A percentile compares a stretch with the other conserved stretches of the same genome.
Evolutionary conservation across 306 rosid species (phyloP).

Genomic region (Trifolium dubium): DNA sequence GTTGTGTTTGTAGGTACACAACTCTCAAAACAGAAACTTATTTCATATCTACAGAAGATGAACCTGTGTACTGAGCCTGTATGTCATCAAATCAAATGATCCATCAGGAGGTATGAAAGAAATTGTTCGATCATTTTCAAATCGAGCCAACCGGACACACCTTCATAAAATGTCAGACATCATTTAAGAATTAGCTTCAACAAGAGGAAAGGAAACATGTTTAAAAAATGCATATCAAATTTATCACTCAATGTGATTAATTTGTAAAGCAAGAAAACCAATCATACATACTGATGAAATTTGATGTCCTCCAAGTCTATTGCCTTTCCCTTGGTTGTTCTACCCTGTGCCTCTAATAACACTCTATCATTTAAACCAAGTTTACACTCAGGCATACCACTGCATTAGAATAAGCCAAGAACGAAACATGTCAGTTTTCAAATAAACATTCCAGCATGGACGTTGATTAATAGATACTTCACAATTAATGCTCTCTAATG

Average conservation of each 20-base stretch:
- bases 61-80: slow-evolving; percentile 96
- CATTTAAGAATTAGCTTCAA: slow-evolving; percentile 40
- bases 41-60: slow-evolving; percentile 38
- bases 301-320: slow-evolving; percentile 98
- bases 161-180: slow-evolving; percentile 57
- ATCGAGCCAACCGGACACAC: slow-evolving; percentile 98
- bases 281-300: slow-evolving; percentile 89
- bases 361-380: slow-evolving; percentile 96
- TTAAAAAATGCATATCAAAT: slow-evolving; percentile 30
- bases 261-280: slow-evolving; percentile 40
- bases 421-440: slow-evolving; percentile 29
- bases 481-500: slow-evolving; percentile 14
- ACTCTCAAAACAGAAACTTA: slow-evolving; percentile 31
- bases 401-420: slow-evolving; percentile 53
- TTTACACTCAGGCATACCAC: slow-evolving; percentile 99
- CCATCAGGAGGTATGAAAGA: slow-evolving; percentile 98
- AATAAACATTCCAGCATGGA: slow-evolving; percentile 34
- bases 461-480: slow-evolving; percentile 23
- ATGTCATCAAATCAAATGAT: slow-evolving; percentile 94
- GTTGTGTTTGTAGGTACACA: neutral
- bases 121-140: slow-evolving; percentile 96
- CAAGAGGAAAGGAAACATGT: slow-evolving; percentile 7
- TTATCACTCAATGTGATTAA: slow-evolving; percentile 10
- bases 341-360: slow-evolving; percentile 80
- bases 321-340: slow-evolving; percentile 84